A percentile compares a stretch with the other conserved stretches of the same genome.
phyloP scores from a whole-genome alignment of 1,139 yeast species.

The Magnusiomyces ingens region DNA sequence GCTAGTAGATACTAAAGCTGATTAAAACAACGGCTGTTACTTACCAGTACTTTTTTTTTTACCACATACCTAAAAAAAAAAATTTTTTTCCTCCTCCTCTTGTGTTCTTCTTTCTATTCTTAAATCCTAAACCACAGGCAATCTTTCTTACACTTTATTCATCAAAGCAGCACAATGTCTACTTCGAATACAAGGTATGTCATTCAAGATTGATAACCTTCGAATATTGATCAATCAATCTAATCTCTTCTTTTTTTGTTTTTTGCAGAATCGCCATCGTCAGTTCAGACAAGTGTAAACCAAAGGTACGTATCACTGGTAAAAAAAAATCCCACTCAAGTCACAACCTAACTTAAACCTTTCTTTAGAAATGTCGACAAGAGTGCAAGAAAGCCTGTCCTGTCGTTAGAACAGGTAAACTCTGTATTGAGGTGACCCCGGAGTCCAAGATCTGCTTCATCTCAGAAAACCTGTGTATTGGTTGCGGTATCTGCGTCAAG shows the following conservation, averaged over 20 bases:
- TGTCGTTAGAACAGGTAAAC: constrained; percentile 93
- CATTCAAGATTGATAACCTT: not conserved
- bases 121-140: not conserved
- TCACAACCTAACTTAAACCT: not conserved
- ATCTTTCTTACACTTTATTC: not conserved
- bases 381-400: constrained; percentile 97
- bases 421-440: constrained; percentile 94
- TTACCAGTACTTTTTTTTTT: too few relatives aligned
- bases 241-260: not conserved
- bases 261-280: constrained; percentile 68
- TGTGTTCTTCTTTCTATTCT: not conserved
- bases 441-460: constrained; percentile 88
- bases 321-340: not conserved
- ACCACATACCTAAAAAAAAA: not conserved
- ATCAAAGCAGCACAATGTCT: not conserved
- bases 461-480: constrained; percentile 93
- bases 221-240: not conserved
- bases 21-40: too few relatives aligned
- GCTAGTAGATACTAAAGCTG: too few relatives aligned
- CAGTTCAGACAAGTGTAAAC: constrained; percentile 89
- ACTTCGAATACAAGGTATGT: not conserved
- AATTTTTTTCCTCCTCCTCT: not conserved
- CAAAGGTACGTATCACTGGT: constrained; percentile 46
- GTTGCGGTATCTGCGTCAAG: constrained; percentile 99
- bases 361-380: constrained; percentile 71